These are phyloP conservation scores for Mortierella sp. DNA, from an alignment of 371 early-diverging fungal species.

Conservation along the genomic window DNA sequence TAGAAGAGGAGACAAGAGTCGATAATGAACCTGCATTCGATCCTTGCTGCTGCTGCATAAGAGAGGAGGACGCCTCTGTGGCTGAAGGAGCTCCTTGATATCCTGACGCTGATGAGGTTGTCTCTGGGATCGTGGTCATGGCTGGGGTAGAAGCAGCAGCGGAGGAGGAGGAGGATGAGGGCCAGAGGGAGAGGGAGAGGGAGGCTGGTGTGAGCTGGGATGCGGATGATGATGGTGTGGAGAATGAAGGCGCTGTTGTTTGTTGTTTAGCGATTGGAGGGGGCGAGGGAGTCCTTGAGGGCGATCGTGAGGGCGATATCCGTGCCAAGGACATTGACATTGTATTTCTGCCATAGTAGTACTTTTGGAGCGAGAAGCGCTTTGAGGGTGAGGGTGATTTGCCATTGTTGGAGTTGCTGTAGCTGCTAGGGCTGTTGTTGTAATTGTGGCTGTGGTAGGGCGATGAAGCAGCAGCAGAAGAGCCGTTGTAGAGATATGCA, in stretches of 20 bases:
- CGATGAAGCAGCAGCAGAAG: background rate
- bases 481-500: constrained; percentile 29
- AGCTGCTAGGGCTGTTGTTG: background rate
- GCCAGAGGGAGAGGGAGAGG: constrained; percentile 3
- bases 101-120: constrained; percentile 27
- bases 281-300: constrained; percentile 28
- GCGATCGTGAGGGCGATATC: constrained; percentile 23
- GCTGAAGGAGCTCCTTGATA: constrained; percentile 17
- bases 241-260: background rate
- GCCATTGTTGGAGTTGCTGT: constrained; percentile 9
- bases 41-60: constrained; percentile 20
- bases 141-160: constrained; percentile 4
- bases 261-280: background rate
- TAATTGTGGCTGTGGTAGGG: constrained; percentile 9
- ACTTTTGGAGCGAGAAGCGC: constrained; percentile 49
- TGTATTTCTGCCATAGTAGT: constrained; percentile 42
- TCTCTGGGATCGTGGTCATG: constrained; percentile 30
- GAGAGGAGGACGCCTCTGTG: constrained; percentile 1
- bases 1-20: constrained; percentile 22
- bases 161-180: constrained; percentile 8
- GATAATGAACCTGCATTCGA: constrained; percentile 49
- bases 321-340: constrained; percentile 25
- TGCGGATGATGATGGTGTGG: constrained; percentile 13
- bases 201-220: constrained; percentile 29
- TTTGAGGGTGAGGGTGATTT: constrained; percentile 44